Base-by-base conservation (phyloP, 208 protist genomes). In the Acanthamoeba castellanii region DNA sequence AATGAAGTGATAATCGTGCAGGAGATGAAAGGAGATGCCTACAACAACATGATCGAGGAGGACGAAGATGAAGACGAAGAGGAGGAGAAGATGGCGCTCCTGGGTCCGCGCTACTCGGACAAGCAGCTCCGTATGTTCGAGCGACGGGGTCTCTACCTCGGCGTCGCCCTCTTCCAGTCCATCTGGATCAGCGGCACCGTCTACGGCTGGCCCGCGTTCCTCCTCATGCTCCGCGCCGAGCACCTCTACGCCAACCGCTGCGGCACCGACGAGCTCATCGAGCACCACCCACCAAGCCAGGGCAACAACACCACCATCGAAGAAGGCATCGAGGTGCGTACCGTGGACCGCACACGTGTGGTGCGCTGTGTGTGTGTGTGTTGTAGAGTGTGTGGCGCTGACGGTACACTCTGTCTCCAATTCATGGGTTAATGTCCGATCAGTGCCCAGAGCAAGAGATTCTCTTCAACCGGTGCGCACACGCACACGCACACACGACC, bases 361-460 rank as follows among this genome's bases (percentile, higher is more conserved):
- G 16, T n/a, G 25, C 25, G 66, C 37, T 11, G 8, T 2, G 9
- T 74, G 22, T 30, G 32, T 13, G 11, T 34, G 32, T 37, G 66
- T 34, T 37, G 66, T 8, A 34, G 66, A 2, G 7, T 72, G 42
- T 47, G 42, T 9, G 42, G 42, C 5, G 42, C 42, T 47, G 42
- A 47, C 5, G 42, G 7, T 14, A 13, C 18, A 0, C 14, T 57
- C 18, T 57, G 18, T 0, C 50, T 55, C 50, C 50, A 6, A 55
- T 57, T 13, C 18, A 57, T 5, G 66, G 4, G 22, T 22, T 74
- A 30, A 74, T 74, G 66, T 74, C 66, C 66, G 66, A 74, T 30
- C 78, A 87, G 78, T 87, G 78, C 32, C 45, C 78, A 55, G 78
- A 87, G 32, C 78, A 87, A 52, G 78, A 87, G 18, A 87, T 87